These are phyloP conservation scores for Mercurialis annua DNA, from an alignment of 345 rosid genomes.

Conservation along the genomic window DNA sequence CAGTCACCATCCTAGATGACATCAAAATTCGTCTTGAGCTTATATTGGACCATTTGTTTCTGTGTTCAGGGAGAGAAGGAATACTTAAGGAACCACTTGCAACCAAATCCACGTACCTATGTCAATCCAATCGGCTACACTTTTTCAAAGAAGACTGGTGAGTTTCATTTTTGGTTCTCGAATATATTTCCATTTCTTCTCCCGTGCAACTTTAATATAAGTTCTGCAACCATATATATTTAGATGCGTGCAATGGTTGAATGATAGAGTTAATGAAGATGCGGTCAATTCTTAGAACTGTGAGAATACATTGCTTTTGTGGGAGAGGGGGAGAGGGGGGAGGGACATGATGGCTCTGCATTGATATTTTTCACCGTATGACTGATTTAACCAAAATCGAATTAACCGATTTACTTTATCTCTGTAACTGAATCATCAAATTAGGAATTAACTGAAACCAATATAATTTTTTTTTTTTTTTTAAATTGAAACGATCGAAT, in stretches of 20 bases:
- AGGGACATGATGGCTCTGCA: conserved; percentile 4
- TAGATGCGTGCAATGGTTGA: background rate
- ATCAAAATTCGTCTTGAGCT: background rate
- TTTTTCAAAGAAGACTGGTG: conserved; percentile 74
- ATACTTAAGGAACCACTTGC: conserved; percentile 70
- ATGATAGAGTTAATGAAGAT: background rate
- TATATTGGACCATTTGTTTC: conserved; percentile 12
- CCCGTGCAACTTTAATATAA: background rate
- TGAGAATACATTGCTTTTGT: conserved; percentile 6
- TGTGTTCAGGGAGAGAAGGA: conserved; percentile 60
- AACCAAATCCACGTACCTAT: conserved; percentile 75
- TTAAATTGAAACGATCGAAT: no score
- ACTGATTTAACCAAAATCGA: no score
- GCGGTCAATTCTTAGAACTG: background rate
- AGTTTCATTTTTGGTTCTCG: conserved; percentile 9
- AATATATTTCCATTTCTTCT: background rate
- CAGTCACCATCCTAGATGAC: conserved; percentile 3
- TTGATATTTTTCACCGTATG: no score
- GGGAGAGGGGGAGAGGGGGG: background rate
- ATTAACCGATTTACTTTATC: no score
- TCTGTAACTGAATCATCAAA: no score
- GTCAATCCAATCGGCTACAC: conserved; percentile 52
- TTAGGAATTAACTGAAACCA: no score
- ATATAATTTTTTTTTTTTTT: no score
- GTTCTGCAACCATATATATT: background rate